phyloP scores from a whole-genome alignment of 441 rosid genomes.

The Adansonia gregorii region DNA sequence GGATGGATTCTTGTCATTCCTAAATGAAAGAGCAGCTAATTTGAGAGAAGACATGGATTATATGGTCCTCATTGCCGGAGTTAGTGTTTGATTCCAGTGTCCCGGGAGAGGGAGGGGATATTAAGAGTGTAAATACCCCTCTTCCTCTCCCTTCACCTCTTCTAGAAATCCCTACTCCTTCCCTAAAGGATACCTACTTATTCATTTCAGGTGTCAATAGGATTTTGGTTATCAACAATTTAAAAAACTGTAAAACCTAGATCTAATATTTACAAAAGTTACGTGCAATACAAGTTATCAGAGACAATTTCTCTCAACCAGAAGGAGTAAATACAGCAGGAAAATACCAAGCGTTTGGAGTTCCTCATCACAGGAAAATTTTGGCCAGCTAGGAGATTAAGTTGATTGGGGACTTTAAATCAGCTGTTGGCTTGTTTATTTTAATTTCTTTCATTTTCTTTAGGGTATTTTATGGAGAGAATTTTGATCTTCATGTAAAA shows the following conservation, averaged over 20 bases:
- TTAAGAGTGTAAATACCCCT: not conserved
- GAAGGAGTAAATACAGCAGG: not conserved
- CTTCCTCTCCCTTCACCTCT: not conserved
- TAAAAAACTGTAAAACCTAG: not conserved
- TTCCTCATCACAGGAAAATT: not conserved
- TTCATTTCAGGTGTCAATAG: not conserved
- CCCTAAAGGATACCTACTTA: not conserved
- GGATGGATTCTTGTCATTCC: not conserved
- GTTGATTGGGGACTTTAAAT: not conserved
- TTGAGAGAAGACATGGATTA: not conserved
- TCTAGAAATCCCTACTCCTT: not conserved
- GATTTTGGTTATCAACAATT: not conserved
- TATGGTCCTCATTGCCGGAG: not conserved
- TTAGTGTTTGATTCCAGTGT: not conserved
- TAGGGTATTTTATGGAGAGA: not conserved
- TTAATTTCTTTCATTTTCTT: not conserved
- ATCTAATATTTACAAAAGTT: constrained; percentile 9
- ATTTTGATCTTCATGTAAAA: not conserved
- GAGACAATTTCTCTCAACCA: not conserved
- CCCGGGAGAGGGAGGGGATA: not conserved
- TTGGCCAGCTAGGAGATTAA: not conserved
- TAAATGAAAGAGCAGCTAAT: not conserved
- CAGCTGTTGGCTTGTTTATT: not conserved
- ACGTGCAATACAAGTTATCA: not conserved
- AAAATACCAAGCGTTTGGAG: not conserved